Base-by-base conservation (phyloP, 306 rosid species). In the Vachellia pachyceras region DNA sequence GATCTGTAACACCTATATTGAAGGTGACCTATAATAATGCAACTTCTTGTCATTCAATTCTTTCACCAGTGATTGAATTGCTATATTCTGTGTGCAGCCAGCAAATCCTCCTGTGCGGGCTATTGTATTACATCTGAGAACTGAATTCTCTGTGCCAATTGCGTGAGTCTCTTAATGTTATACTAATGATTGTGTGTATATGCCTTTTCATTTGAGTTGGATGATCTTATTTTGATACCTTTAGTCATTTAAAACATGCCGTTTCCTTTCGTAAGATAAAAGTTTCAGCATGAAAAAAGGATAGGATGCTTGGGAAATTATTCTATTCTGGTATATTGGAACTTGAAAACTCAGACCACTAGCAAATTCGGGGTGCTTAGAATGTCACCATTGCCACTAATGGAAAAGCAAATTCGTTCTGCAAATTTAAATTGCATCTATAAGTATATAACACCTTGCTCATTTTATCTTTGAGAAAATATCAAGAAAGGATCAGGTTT, bases 61-160 rank as follows among this genome's bases (percentile, higher is more conserved):
- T 66, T 82, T 82, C 45, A 69, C 72, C 70, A 69, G 74, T 44
- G 66, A 66, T 49, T 86, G 82, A 64, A 86, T 87, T 73, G 73
- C 76, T 36, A 84, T 14, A 49, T 82, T 70, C 65, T 80, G 47
- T 72, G 45, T 86, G 78, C 82, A 95, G 99, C 92, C 94, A 10
- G 98, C 97, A 67, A 83, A 87, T 87, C 99, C 99, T 80, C 97
- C 99, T 1, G 94, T 95, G 3, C 94, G 99, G 63, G 99, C 99
- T 40, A 93, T 77, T 88, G 98, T 92, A 4, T 73, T 95, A 92
- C 87, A 91, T 83, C 57, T 95, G 84, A 85, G 88, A 87, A 36
- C 92, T 9, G 82, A 93, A 20, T 93, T 89, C 83, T 95, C 99
- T 2, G 22, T 86, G 76, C 96, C 88, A 5, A 87, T 95, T 58